Evolutionary conservation across 192 early-diverging fungal species (phyloP), one percentile per base, ranked within the genome.

Genomic region (Radiomyces spectabilis): DNA sequence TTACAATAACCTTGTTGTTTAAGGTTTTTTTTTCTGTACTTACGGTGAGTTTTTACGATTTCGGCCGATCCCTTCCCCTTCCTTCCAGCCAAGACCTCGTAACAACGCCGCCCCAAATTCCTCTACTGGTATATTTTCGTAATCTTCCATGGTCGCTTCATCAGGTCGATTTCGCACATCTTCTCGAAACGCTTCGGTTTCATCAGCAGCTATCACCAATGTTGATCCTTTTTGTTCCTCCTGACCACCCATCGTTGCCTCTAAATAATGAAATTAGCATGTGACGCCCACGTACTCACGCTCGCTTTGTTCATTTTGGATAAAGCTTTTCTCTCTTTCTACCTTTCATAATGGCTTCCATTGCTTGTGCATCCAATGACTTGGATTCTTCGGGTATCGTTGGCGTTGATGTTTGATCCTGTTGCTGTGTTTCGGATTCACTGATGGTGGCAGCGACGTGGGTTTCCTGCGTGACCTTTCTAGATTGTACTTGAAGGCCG

Each of bases 41-140:
- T 62, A 62, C 60, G 19, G n/a, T 35, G 19, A 34, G 31, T 16
- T 47, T 13, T 41, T 62, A 24, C 60, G 25, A 41, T 62, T 62
- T 32, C 60, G 43, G n/a, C 60, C 60, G 26, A 62, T 62, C 0
- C 60, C 60, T 42, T 72, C 68, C 30, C 86, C 86, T 38, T 85
- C 81, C 37, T 78, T 81, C 90, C 91, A 94, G 1, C 94, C 94
- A 88, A 94, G 92, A 0, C 94, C 94, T 12, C 89, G 74, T 43
- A 96, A 64, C 53, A 94, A 68, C 0, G 92, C 92, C 1, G 74
- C 75, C 0, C 94, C 94, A 81, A 96, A 96, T 42, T 85, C 82
- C 44, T 94, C 89, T 1, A 96, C 82, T 3, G 94, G 89, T 1
- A 93, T 82, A 0, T 83, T 74, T 41, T 85, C 87, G 50, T 93